Evolutionary conservation across 768 basidiomycete species (phyloP).

Genomic region (Lactifluus echinatus): DNA sequence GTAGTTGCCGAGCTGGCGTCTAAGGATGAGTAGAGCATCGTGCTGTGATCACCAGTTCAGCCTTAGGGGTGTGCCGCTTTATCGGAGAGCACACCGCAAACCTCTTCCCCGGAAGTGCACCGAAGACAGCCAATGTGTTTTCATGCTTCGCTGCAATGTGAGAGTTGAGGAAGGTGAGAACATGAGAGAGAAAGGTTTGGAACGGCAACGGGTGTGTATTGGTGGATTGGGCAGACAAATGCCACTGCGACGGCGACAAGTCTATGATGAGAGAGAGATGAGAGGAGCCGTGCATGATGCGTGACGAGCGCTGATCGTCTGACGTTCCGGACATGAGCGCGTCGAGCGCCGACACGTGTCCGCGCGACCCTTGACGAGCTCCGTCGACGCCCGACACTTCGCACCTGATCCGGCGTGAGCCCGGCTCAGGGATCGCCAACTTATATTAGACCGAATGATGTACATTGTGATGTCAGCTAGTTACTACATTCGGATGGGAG

Average conservation of each 20-base stretch:
- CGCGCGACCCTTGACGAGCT: not conserved
- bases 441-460: no score
- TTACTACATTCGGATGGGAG: not conserved
- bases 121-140: slow-evolving; percentile 89
- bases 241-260: slow-evolving; percentile 82
- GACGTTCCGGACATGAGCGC: not conserved
- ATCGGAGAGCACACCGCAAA: slow-evolving; percentile 41
- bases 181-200: slow-evolving; percentile 67
- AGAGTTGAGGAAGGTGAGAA: slow-evolving; percentile 86
- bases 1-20: slow-evolving; percentile 36
- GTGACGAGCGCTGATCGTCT: not conserved
- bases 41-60: slow-evolving; percentile 34
- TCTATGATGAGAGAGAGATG: slow-evolving; percentile 83
- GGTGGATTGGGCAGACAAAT: slow-evolving; percentile 46
- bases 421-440: not conserved
- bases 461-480: not conserved
- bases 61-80: not conserved
- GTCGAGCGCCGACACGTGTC: slow-evolving; percentile 3
- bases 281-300: slow-evolving; percentile 40
- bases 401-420: not conserved
- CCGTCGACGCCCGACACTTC: not conserved
- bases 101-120: slow-evolving; percentile 80
- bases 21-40: slow-evolving; percentile 69
- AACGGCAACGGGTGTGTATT: slow-evolving; percentile 53
- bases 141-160: slow-evolving; percentile 88